Percentiles rank a stretch among this genome's conserved stretches.
Conservation (phyloP, 2,329 filamentous ascomycete genomes). For the Corinectria fuckeliana region DNA sequence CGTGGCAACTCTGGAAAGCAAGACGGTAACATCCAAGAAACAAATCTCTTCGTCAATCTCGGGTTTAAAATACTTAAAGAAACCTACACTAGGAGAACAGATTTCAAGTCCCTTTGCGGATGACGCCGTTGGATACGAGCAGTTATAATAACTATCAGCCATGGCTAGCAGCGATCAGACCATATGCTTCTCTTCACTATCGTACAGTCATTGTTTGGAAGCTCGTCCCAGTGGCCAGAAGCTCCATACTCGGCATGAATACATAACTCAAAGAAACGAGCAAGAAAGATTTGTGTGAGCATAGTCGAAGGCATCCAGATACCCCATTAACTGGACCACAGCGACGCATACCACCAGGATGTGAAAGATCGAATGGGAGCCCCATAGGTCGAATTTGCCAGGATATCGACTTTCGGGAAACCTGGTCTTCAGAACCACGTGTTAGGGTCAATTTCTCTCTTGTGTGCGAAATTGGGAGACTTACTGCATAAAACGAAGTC, state of each 20-base stretch:
- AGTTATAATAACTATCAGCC: no score
- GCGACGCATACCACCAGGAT: conserved; percentile 30
- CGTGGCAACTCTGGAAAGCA: no score
- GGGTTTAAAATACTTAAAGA: no score
- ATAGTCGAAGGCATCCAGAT: conserved; percentile 29
- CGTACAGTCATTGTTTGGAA: no score
- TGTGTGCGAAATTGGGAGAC: conserved; percentile 21
- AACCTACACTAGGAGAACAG: no score
- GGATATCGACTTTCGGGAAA: conserved; percentile 49
- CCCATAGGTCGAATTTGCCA: conserved; percentile 51
- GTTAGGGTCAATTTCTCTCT: conserved; percentile 5
- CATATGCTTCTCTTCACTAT: no score
- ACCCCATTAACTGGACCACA: conserved; percentile 31
- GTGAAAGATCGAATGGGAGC: conserved; percentile 55
- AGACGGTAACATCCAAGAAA: no score
- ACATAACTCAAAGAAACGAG: background rate
- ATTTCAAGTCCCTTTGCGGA: no score
- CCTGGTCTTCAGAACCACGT: conserved; percentile 4
- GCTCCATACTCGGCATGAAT: background rate
- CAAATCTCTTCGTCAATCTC: no score
- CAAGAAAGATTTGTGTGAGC: conserved; percentile 4
- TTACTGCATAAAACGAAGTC: conserved; percentile 47
- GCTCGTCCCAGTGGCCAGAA: background rate
- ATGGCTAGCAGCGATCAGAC: no score
- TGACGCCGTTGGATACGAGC: no score